phyloP scores from a whole-genome alignment of 2,329 filamentous ascomycete genomes.

The Penicillium sp. region DNA sequence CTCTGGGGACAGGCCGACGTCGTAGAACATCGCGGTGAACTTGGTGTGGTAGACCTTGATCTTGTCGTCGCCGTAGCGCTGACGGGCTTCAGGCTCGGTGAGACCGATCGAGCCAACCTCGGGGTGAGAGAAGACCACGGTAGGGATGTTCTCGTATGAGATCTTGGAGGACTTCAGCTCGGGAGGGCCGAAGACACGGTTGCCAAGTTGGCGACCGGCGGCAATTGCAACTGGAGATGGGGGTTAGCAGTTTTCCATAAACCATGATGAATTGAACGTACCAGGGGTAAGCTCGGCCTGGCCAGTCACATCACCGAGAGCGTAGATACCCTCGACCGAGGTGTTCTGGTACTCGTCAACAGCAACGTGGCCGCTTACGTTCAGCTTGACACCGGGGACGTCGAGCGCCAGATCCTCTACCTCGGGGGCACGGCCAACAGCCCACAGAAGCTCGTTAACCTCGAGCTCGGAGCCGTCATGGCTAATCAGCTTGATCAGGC shows the following conservation, averaged over 20 bases:
- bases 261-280: constrained; percentile 20
- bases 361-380: constrained; percentile 40
- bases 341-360: constrained; percentile 55
- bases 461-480: constrained; percentile 45
- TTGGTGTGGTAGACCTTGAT: constrained; percentile 52
- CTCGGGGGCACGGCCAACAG: constrained; percentile 49
- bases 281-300: constrained; percentile 52
- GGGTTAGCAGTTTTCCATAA: neutral
- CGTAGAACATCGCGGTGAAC: constrained; percentile 52
- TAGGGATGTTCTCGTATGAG: constrained; percentile 52
- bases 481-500: constrained; percentile 45
- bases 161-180: constrained; percentile 46
- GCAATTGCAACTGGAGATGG: constrained; percentile 48
- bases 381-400: constrained; percentile 43
- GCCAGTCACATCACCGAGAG: constrained; percentile 52
- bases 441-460: constrained; percentile 53
- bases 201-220: constrained; percentile 50
- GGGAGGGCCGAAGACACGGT: constrained; percentile 50
- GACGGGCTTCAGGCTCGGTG: constrained; percentile 50
- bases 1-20: constrained; percentile 43
- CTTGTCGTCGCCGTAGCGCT: constrained; percentile 49
- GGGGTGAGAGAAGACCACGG: constrained; percentile 54
- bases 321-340: constrained; percentile 48
- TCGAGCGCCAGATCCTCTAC: constrained; percentile 44
- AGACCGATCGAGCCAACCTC: constrained; percentile 51